Evolutionary conservation across 2,329 filamentous ascomycete species (phyloP).

Genomic region (Colletotrichum sp.): DNA sequence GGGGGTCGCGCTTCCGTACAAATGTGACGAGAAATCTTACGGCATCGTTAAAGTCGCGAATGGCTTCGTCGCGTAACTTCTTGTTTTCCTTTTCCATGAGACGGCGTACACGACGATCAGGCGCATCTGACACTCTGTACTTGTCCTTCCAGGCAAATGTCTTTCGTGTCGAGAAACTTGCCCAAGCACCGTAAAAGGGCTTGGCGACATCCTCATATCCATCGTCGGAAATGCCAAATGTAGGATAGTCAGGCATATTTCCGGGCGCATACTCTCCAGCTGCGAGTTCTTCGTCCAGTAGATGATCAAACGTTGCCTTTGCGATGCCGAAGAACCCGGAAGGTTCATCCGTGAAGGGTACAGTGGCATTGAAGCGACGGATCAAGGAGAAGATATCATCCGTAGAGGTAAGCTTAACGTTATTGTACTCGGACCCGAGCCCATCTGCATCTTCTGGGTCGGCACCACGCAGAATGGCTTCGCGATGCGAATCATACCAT

Average conservation of each 20-base stretch:
- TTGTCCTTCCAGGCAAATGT: constrained; percentile 89
- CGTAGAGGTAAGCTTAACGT: constrained; percentile 78
- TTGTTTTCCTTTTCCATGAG: constrained; percentile 97
- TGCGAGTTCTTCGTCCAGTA: constrained; percentile 80
- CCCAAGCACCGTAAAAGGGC: constrained; percentile 83
- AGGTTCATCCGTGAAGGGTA: constrained; percentile 81
- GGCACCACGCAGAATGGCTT: constrained; percentile 77
- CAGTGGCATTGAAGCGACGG: constrained; percentile 76
- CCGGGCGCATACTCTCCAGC: constrained; percentile 73
- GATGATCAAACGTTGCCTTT: constrained; percentile 76
- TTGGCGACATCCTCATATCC: constrained; percentile 78
- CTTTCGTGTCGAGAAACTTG: constrained; percentile 82
- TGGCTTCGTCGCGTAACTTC: constrained; percentile 79
- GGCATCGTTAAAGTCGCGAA: constrained; percentile 90
- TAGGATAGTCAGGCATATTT: constrained; percentile 72
- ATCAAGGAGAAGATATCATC: constrained; percentile 82
- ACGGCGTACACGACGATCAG: constrained; percentile 81
- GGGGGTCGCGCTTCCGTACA: constrained; percentile 87
- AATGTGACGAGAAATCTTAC: constrained; percentile 87
- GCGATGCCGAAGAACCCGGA: constrained; percentile 86
- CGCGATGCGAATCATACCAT: constrained; percentile 96
- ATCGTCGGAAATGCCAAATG: constrained; percentile 81
- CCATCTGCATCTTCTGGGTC: constrained; percentile 49
- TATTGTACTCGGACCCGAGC: constrained; percentile 66
- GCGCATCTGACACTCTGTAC: constrained; percentile 83